These are phyloP conservation scores for Ettlia oleoabundans DNA, from an alignment of 139 green algal genomes.

Conservation along the genomic window DNA sequence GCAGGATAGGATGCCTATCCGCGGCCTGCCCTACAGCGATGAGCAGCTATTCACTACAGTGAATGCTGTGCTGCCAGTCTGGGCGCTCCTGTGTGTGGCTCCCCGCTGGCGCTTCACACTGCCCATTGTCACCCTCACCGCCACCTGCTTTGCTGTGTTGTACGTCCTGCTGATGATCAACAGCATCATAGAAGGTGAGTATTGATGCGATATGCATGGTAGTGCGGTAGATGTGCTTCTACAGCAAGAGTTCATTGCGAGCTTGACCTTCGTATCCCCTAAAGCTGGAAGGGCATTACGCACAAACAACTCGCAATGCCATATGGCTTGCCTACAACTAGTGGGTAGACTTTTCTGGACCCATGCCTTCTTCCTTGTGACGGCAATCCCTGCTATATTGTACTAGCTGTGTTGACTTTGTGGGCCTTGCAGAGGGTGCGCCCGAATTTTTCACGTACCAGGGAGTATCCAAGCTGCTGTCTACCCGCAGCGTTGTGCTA, in stretches of 20 bases:
- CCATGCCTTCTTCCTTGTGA: too few relatives aligned
- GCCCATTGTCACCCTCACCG: not conserved
- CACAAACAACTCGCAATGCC: too few relatives aligned
- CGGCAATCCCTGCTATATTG: too few relatives aligned
- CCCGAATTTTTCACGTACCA: not conserved
- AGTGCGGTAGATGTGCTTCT: not conserved
- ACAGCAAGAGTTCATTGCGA: too few relatives aligned
- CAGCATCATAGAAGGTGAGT: not conserved
- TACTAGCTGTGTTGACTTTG: too few relatives aligned
- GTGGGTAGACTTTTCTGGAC: too few relatives aligned
- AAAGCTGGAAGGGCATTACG: too few relatives aligned
- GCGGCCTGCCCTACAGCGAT: not conserved
- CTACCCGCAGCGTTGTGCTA: not conserved
- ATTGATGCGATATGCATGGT: too few relatives aligned
- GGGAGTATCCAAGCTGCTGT: constrained; percentile 9
- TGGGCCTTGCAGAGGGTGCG: not conserved
- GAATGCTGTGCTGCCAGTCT: constrained; percentile 4
- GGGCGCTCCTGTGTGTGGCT: not conserved
- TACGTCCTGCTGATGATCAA: not conserved
- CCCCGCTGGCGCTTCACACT: not conserved
- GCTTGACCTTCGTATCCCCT: too few relatives aligned
- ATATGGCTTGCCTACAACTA: too few relatives aligned
- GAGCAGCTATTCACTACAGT: not conserved
- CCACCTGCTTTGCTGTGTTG: not conserved
- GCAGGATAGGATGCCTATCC: not conserved